These are phyloP conservation scores for Auxenochlorella pyrenoidosa DNA, from an alignment of 139 green algal genomes.

Conservation along the genomic window DNA sequence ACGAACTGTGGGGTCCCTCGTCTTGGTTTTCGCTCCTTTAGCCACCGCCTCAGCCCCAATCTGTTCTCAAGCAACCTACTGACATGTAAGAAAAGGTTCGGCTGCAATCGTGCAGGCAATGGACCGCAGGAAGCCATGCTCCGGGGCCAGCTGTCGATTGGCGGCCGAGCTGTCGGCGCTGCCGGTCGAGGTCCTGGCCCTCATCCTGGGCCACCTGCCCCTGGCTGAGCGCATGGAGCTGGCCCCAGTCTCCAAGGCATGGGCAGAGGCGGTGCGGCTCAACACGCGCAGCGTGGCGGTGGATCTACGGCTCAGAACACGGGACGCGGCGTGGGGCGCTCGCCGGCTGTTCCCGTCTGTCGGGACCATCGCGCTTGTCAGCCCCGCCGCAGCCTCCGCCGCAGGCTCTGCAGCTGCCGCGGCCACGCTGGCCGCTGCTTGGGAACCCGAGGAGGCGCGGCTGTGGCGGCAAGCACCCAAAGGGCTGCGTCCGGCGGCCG, in stretches of 20 bases:
- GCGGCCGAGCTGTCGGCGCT: not conserved
- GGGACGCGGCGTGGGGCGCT: not conserved
- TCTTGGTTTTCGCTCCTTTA: too few species aligned
- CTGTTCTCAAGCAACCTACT: too few species aligned
- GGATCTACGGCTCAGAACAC: constrained; percentile 1
- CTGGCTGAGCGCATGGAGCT: not conserved
- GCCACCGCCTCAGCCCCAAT: too few species aligned
- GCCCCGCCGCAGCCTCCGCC: not conserved
- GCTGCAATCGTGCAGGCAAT: too few species aligned
- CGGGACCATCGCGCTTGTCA: not conserved
- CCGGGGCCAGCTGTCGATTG: too few species aligned
- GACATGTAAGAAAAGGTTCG: too few species aligned
- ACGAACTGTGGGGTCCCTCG: too few species aligned
- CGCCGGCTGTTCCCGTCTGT: not conserved
- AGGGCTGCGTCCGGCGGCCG: not conserved
- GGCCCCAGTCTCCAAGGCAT: not conserved
- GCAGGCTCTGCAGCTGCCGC: not conserved
- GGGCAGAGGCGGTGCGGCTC: not conserved
- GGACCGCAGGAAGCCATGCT: too few species aligned
- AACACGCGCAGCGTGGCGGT: not conserved
- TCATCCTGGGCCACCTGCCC: not conserved
- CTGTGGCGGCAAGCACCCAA: not conserved
- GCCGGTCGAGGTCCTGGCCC: not conserved
- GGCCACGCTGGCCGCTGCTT: not conserved
- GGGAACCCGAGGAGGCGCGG: not conserved